These are phyloP conservation scores for Ceratocystis colombiana DNA, from an alignment of 2,329 filamentous ascomycete species.

Conservation along the genomic window DNA sequence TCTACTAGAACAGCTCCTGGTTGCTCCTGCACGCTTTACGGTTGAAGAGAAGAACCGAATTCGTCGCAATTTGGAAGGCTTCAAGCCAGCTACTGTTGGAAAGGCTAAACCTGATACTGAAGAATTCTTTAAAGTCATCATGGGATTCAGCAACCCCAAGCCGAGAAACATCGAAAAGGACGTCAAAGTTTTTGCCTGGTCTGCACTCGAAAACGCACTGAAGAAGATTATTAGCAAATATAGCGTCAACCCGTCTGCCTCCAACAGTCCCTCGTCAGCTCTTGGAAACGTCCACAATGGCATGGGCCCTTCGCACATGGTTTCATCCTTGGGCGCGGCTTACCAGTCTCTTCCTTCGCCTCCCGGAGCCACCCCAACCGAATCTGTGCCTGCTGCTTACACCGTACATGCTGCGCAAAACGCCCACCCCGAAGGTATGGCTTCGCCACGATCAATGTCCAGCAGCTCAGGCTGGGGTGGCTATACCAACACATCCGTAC, in stretches of 20 bases:
- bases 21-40: constrained; percentile 63
- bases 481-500: constrained; percentile 35
- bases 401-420: constrained; percentile 34
- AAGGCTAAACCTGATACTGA: constrained; percentile 88
- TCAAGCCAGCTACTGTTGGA: constrained; percentile 83
- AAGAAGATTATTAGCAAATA: constrained; percentile 99
- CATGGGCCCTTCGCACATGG: constrained; percentile 31
- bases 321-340: constrained; percentile 35
- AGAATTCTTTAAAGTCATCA: constrained; percentile 98
- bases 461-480: constrained; percentile 42
- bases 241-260: constrained; percentile 41
- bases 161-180: constrained; percentile 98
- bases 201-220: constrained; percentile 70
- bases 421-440: constrained; percentile 40
- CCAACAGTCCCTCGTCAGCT: constrained; percentile 32
- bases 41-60: constrained; percentile 99
- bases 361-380: constrained; percentile 32
- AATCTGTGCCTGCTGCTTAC: constrained; percentile 33
- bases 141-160: constrained; percentile 92
- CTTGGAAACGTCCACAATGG: constrained; percentile 6
- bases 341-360: constrained; percentile 42
- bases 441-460: constrained; percentile 44
- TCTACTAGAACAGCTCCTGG: constrained; percentile 83
- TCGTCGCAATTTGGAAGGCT: constrained; percentile 86
- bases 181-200: constrained; percentile 98